phyloP scores from a whole-genome alignment of 1,284 basidiomycete genomes.

The Puccinia hordei region DNA sequence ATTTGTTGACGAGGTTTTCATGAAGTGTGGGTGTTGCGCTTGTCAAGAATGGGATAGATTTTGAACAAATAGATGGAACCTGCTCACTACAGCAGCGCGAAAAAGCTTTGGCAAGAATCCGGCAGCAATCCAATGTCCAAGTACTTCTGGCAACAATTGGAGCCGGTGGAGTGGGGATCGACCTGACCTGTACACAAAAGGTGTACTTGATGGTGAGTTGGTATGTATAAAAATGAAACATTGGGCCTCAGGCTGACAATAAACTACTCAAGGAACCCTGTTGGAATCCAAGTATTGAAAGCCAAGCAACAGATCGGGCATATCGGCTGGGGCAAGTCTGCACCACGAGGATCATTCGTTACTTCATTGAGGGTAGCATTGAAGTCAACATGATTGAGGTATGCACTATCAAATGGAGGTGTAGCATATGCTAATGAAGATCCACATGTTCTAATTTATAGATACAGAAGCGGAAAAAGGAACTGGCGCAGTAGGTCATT shows the following conservation, averaged over 20 bases:
- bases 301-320: constrained; percentile 8
- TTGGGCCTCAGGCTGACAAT: background rate
- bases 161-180: constrained; percentile 5
- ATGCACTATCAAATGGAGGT: background rate
- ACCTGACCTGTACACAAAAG: constrained; percentile 5
- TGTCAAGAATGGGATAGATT: background rate
- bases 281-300: constrained; percentile 13
- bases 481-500: constrained; percentile 1
- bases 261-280: constrained; percentile 1
- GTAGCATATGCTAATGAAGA: background rate
- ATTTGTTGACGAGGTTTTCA: background rate
- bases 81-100: constrained; percentile 7
- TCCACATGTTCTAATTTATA: background rate
- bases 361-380: constrained; percentile 4
- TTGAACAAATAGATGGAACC: background rate
- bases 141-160: constrained; percentile 2
- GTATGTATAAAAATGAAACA: background rate
- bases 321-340: background rate
- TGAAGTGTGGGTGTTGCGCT: constrained; percentile 1
- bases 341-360: background rate
- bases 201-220: constrained; percentile 20
- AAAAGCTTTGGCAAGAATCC: background rate
- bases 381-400: constrained; percentile 22
- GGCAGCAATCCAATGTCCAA: background rate
- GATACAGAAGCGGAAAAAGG: constrained; percentile 9